Percentiles rank a stretch among this genome's conserved stretches.
These are phyloP conservation scores for Fraxinus ornus DNA, from an alignment of 305 asterid genomes.

Conservation along the genomic window DNA sequence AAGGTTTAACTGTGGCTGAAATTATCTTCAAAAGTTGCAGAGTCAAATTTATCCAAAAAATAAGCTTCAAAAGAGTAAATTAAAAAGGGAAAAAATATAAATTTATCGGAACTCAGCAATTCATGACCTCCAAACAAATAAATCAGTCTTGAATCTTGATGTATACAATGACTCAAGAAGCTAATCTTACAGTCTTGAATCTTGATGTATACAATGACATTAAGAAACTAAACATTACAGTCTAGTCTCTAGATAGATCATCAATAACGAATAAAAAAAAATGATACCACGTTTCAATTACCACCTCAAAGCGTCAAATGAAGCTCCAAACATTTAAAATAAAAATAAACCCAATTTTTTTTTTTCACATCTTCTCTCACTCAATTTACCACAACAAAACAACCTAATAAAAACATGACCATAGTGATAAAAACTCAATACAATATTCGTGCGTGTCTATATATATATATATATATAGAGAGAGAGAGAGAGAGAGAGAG, in stretches of 20 bases:
- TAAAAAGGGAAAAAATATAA: slow-evolving; percentile 16
- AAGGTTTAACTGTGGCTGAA: neutral
- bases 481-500: neutral
- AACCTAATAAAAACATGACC: slow-evolving; percentile 7
- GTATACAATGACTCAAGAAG: slow-evolving; percentile 1
- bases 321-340: slow-evolving; percentile 23
- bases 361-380: slow-evolving; percentile 4
- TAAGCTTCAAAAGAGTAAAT: slow-evolving; percentile 12
- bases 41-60: slow-evolving; percentile 21
- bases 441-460: neutral
- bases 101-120: slow-evolving; percentile 1
- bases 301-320: slow-evolving; percentile 29
- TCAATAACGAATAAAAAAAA: neutral
- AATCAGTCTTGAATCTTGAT: slow-evolving; percentile 10
- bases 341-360: neutral
- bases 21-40: slow-evolving; percentile 16
- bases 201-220: slow-evolving; percentile 4
- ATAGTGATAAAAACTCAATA: slow-evolving; percentile 30
- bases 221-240: slow-evolving; percentile 3
- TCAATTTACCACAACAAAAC: slow-evolving; percentile 8
- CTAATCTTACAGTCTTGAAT: neutral
- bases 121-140: neutral
- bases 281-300: slow-evolving; percentile 24
- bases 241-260: neutral
- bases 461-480: neutral